Base-by-base conservation (phyloP, 2,329 filamentous ascomycete genomes). In the Botrytis hyacinthi region DNA sequence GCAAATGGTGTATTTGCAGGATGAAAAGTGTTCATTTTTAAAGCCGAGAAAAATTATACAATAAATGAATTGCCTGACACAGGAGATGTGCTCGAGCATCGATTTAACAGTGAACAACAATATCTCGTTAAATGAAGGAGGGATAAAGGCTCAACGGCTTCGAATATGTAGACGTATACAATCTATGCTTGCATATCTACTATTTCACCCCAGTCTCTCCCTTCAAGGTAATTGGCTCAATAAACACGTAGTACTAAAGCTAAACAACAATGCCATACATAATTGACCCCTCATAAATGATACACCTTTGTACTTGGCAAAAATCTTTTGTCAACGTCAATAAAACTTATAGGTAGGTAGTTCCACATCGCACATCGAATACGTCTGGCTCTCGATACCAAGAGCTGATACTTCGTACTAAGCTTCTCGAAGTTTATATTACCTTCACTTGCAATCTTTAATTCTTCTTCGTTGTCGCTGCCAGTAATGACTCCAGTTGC, bases 21-120 rank as follows among this genome's bases (percentile, higher is more conserved):
- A 29, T 16, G 26, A 16, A 29, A 54, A 54, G 0, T 29, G 0
- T n/a, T 10, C 16, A 16, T 1, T 51, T 10, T 9, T 9, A 6
- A 5, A 35, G 8, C 6, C 10, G 4, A 22, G 10, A 35, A 12
- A 35, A 59, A 16, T 3, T 9, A 4, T 10, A 1, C 1, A 35
- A 16, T 22, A 3, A 26, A 8, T 14, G 1, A 20, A 12, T 7
- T 37, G 4, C 2, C 5, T 35, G 32, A 4, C 32, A 37, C 2
- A 1, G 10, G 32, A 22, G 35, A n/a, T 40, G 3, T 26, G 12
- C 14, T 16, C 14, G 9, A 8, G 37, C 20, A 62, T 42, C 1
- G 14, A 42, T 29, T 7, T 1, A 18, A 10, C 2, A 5, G 3
- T 40, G 35, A 1, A 18, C 7, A 0, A 16, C 12, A 16, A 26